Evolutionary conservation across 2,329 filamentous ascomycete genomes (phyloP).

Genomic region (Paraphoma chrysanthemicola): DNA sequence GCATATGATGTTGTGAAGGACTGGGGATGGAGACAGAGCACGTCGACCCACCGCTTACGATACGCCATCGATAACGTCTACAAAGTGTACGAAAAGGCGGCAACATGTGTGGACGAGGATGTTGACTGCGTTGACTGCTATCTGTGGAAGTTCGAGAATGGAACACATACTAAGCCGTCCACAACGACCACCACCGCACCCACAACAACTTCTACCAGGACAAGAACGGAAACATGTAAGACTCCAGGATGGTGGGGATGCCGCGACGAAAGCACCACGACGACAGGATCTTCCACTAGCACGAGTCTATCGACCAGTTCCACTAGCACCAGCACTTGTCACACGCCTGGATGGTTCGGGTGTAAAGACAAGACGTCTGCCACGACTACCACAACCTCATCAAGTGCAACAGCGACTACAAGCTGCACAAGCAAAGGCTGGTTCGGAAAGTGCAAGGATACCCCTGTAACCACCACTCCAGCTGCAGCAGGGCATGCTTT

Average conservation of each 20-base stretch:
- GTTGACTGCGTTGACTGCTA: conserved; percentile 45
- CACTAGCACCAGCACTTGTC: conserved; percentile 37
- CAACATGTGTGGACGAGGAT: conserved; percentile 43
- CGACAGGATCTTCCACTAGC: conserved; percentile 27
- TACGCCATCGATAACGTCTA: conserved; percentile 47
- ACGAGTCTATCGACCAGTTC: conserved; percentile 26
- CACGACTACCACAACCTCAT: conserved; percentile 26
- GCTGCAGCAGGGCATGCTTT: conserved; percentile 33
- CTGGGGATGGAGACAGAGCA: conserved; percentile 46
- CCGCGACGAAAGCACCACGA: conserved; percentile 37
- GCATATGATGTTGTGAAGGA: conserved; percentile 47
- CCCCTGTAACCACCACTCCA: conserved; percentile 32
- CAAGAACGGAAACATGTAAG: conserved; percentile 45
- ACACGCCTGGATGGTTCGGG: conserved; percentile 45
- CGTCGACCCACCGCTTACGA: conserved; percentile 37
- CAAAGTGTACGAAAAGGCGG: conserved; percentile 40
- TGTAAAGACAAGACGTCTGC: conserved; percentile 43
- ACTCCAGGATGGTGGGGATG: conserved; percentile 49
- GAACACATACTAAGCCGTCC: conserved; percentile 36
- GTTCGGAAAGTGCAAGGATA: conserved; percentile 45
- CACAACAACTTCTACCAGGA: conserved; percentile 31
- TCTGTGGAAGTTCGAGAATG: conserved; percentile 46
- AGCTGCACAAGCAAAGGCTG: conserved; percentile 45
- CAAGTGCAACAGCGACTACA: conserved; percentile 30
- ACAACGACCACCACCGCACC: conserved; percentile 31